Evolutionary conservation across 208 protist species (phyloP).

Genomic region (Leishmania aethiopica): DNA sequence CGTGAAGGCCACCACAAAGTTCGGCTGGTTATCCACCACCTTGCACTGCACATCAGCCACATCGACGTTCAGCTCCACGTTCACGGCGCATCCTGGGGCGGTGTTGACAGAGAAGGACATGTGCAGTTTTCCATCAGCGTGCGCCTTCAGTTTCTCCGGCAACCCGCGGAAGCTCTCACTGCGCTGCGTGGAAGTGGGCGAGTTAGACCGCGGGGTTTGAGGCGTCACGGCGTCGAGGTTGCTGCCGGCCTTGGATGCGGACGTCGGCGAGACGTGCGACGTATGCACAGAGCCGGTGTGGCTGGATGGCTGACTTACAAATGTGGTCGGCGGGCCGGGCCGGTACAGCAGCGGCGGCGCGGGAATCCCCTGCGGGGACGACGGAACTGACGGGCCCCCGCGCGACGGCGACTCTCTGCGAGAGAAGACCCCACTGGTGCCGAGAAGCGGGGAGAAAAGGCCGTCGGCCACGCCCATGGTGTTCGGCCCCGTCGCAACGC

Average conservation of each 20-base stretch:
- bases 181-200: constrained; percentile 30
- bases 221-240: constrained; percentile 22
- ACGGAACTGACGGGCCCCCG: constrained; percentile 10
- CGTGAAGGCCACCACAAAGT: constrained; percentile 80
- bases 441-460: constrained; percentile 35
- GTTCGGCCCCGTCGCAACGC: constrained; percentile 16
- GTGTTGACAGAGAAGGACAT: constrained; percentile 75
- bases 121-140: constrained; percentile 70
- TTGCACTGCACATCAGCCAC: constrained; percentile 76
- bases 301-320: constrained; percentile 17
- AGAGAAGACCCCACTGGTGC: constrained; percentile 24
- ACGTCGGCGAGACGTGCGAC: constrained; percentile 26
- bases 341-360: constrained; percentile 34
- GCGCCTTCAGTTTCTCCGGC: constrained; percentile 33
- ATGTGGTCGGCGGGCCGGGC: not conserved
- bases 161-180: constrained; percentile 28
- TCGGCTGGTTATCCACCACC: constrained; percentile 75
- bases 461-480: constrained; percentile 13
- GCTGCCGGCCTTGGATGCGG: constrained; percentile 19
- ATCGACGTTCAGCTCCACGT: constrained; percentile 76
- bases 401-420: constrained; percentile 63
- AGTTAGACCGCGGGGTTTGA: constrained; percentile 34
- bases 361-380: constrained; percentile 34
- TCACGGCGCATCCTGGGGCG: constrained; percentile 55
- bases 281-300: constrained; percentile 23